phyloP scores from a whole-genome alignment of 2,329 filamentous ascomycete species.

The Alternaria sp. region DNA sequence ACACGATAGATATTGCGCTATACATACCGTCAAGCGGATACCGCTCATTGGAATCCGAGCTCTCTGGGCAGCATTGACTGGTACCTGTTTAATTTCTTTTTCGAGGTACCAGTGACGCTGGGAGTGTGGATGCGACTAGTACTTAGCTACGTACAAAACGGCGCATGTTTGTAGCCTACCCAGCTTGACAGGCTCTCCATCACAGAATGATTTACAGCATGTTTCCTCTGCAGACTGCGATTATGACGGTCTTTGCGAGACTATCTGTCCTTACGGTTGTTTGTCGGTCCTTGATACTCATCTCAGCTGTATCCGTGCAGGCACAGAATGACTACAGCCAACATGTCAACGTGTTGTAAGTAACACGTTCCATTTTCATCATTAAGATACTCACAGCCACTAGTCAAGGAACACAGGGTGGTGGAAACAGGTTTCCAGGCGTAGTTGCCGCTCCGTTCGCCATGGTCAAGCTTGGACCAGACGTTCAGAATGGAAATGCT shows the following conservation, averaged over 20 bases:
- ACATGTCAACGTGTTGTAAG: conserved; percentile 50
- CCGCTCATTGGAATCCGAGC: not conserved
- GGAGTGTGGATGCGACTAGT: not conserved
- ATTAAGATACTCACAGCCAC: not conserved
- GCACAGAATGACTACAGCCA: conserved; percentile 33
- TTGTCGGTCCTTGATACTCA: not conserved
- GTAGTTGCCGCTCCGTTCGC: conserved; percentile 50
- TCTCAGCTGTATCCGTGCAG: not conserved
- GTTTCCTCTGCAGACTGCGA: not conserved
- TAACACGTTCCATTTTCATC: not conserved
- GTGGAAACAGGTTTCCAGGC: conserved; percentile 50
- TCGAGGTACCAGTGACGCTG: not conserved
- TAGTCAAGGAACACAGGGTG: conserved; percentile 34
- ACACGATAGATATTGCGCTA: not conserved
- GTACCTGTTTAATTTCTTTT: not conserved
- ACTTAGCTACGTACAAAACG: not conserved
- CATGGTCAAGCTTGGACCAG: conserved; percentile 49
- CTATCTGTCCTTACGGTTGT: not conserved
- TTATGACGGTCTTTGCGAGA: not conserved
- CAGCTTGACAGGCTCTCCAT: not conserved
- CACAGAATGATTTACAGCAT: not conserved
- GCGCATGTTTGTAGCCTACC: not conserved
- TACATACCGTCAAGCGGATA: not conserved
- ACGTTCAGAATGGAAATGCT: conserved; percentile 38
- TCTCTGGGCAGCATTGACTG: not conserved